Base-by-base conservation (phyloP, 140 eudicot genomes). In the Erigeron philadelphicus region DNA sequence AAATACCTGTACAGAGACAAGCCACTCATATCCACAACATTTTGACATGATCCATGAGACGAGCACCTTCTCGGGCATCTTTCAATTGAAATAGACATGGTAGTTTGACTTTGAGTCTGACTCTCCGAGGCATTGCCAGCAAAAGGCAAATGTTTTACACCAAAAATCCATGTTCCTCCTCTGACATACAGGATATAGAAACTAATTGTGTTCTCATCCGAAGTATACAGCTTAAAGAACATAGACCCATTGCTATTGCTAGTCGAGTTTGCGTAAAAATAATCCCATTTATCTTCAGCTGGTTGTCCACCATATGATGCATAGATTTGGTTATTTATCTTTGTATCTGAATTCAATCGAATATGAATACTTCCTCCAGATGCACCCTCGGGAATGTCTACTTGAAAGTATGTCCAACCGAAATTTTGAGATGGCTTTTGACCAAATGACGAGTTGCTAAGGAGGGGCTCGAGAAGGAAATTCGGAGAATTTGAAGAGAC, bases 221-320 rank as follows among this genome's bases (percentile, higher is more conserved):
- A 67, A 66, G 64, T 71, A 68, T 83, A 79, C 48, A 83, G 18
- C 80, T 79, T 83, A 76, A 76, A 79, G 61, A 72, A 75, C 74
- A 81, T 75, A 19, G 82, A 79, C 58, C 78, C 80, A 17, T 78
- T 76, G 64, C 84, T 83, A 58, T 75, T 86, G 73, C 80, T 80
- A 67, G 77, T 78, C 11, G 76, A 61, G 71, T 83, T 83, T 16
- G 66, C 76, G 71, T 86, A 85, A 77, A 63, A 86, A 63, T 86
- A 86, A 64, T 86, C 92, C 81, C 82, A 86, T 62, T 42, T 71
- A 56, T 73, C 80, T 59, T 57, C 78, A 47, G 75, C 61, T 13
- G 92, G 84, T 16, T 78, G 38, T 45, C 88, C 92, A 11, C 88
- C 86, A 50, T 67, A 78, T 75, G 82, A 78, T 59, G 84, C 75